Base-by-base conservation (phyloP, 345 rosid genomes). In the Brassica nigra region DNA sequence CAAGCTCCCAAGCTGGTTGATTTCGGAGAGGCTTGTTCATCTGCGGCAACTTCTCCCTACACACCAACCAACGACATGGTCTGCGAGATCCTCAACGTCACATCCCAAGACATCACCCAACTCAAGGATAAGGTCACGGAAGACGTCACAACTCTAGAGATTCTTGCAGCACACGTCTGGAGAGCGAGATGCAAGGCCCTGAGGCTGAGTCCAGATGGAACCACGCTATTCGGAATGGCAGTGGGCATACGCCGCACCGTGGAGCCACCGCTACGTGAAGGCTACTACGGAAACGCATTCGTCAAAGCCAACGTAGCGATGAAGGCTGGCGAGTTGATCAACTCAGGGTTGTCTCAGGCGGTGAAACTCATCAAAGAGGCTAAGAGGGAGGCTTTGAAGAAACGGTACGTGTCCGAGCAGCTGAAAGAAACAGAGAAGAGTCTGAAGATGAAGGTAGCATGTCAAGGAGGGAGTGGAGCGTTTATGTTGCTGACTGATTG, bases 231-330 rank as follows among this genome's bases (percentile, higher is more conserved):
- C 1, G 79, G 79, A 37, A 66, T 89, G 59, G 78, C 87, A 0
- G 84, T 84, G 3, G 85, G 89, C 15, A 80, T 87, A 69, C 81
- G 89, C 27, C 80, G 71, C 27, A 78, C 49, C 1, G 23, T 89
- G 14, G 78, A 83, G 2, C 90, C 89, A 73, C 85, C 84, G 6
- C 74, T 87, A 70, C 84, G 81, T 0, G 73, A 81, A 31, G 90
- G 89, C 23, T 86, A 83, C 77, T 89, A 89, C 31, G 92, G 92
- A 6, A 89, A 89, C 79, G 90, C 88, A 12, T 86, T 89, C 9
- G 82, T 85, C 1, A 66, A 84, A n/a, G 77, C 89, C 67, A 85
- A 77, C 36, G 65, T 82, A 15, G 75, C 55, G 0, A 18, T 86
- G 65, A 78, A 76, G n/a, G 89, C 86, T 12, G 68, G 36, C 6